These are phyloP conservation scores for Syzygium aromaticum DNA, from an alignment of 345 rosid genomes.

Conservation along the genomic window DNA sequence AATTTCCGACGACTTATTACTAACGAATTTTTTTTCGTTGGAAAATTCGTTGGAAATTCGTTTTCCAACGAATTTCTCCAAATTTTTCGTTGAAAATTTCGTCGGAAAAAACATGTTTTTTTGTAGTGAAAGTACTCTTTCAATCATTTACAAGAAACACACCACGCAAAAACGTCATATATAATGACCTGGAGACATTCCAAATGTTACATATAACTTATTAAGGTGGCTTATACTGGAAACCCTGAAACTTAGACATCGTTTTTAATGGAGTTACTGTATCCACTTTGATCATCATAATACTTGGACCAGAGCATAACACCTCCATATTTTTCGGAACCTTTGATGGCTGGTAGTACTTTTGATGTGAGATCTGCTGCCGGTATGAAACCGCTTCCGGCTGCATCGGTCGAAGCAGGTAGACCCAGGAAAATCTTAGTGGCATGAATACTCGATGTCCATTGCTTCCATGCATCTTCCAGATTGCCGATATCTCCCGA, in stretches of 20 bases:
- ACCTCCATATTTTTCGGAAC: conserved; percentile 44
- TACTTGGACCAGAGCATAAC: conserved; percentile 60
- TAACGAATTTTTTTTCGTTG: no score
- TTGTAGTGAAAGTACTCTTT: neutral
- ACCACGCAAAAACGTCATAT: neutral
- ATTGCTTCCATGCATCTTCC: conserved; percentile 36
- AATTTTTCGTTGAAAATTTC: no score
- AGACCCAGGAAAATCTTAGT: conserved; percentile 36
- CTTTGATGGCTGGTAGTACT: conserved; percentile 35
- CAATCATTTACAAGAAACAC: neutral
- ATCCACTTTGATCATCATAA: conserved; percentile 40
- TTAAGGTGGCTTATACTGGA: neutral
- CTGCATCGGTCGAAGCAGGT: conserved; percentile 51
- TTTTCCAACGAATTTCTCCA: no score
- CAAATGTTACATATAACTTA: neutral
- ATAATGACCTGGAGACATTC: neutral
- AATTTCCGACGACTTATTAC: no score
- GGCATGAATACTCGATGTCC: conserved; percentile 35
- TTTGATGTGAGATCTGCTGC: conserved; percentile 22
- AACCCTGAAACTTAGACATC: conserved; percentile 21
- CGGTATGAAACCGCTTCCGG: conserved; percentile 46
- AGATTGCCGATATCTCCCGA: conserved; percentile 20
- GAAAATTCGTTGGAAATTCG: no score
- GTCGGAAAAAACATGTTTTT: no score
- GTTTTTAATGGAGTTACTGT: conserved; percentile 28